Evolutionary conservation across 306 rosid genomes (phyloP).

Genomic region (Astragalus glycyphyllos): DNA sequence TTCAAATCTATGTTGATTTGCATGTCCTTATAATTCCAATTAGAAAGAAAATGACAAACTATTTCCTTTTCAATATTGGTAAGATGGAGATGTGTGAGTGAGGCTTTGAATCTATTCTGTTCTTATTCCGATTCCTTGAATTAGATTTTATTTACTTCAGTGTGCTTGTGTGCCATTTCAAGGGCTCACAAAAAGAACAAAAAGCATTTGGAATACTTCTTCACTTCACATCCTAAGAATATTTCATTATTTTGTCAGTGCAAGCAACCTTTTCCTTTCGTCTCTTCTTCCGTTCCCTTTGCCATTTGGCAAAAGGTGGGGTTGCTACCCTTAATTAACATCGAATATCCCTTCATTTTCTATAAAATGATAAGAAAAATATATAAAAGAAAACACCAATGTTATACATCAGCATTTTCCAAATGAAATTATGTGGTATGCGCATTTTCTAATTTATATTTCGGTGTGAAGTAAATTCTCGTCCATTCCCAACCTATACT

Average conservation of each 20-base stretch:
- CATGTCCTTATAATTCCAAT: constrained; percentile 17
- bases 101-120: constrained; percentile 54
- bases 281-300: constrained; percentile 17
- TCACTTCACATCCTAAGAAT: too few species aligned
- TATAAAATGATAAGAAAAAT: neutral
- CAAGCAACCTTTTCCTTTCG: constrained; percentile 1
- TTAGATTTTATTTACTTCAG: constrained; percentile 37
- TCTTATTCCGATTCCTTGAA: constrained; percentile 46
- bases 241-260: constrained; percentile 38
- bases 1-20: constrained; percentile 17
- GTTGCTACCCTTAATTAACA: constrained; percentile 11
- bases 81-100: constrained; percentile 47
- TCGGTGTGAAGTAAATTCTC: neutral
- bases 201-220: constrained; percentile 29
- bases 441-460: neutral
- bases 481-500: constrained; percentile 14
- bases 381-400: neutral
- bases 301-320: constrained; percentile 13
- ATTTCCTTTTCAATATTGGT: constrained; percentile 49
- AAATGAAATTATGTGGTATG: neutral
- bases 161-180: constrained; percentile 23
- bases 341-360: constrained; percentile 8
- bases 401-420: too few species aligned
- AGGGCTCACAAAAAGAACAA: constrained; percentile 31
- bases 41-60: constrained; percentile 38